phyloP scores from a whole-genome alignment of 345 rosid genomes.

The Lepidium sativum region DNA sequence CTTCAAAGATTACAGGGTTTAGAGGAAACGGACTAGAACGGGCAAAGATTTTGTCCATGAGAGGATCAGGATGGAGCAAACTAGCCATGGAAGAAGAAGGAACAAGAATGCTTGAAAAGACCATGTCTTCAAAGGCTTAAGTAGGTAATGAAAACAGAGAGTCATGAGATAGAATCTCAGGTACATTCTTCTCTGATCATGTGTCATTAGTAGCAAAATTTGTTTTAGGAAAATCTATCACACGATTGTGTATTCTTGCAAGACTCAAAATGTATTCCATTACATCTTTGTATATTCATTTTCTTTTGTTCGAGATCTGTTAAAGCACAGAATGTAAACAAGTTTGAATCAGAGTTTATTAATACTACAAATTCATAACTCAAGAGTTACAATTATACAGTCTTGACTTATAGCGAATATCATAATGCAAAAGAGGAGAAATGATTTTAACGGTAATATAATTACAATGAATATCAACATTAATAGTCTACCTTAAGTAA shows the following conservation, averaged over 20 bases:
- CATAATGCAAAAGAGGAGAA: background rate
- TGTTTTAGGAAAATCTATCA: slow-evolving; percentile 7
- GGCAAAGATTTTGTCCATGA: slow-evolving; percentile 51
- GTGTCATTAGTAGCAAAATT: slow-evolving; percentile 8
- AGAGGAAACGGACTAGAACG: slow-evolving; percentile 66
- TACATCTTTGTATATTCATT: slow-evolving; percentile 17
- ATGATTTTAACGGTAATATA: slow-evolving; percentile 3
- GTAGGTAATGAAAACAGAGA: slow-evolving; percentile 15
- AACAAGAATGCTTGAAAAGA: slow-evolving; percentile 28
- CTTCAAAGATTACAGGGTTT: slow-evolving; percentile 85
- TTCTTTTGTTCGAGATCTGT: background rate
- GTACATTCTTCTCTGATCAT: slow-evolving; percentile 18
- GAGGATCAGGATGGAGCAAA: slow-evolving; percentile 60
- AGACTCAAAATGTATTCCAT: slow-evolving; percentile 20
- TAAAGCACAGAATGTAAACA: slow-evolving; percentile 2
- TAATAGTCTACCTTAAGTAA: slow-evolving; percentile 10
- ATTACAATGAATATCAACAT: background rate
- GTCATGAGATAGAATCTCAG: slow-evolving; percentile 9
- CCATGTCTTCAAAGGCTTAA: slow-evolving; percentile 28
- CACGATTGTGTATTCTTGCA: slow-evolving; percentile 26
- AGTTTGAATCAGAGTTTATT: slow-evolving; percentile 4
- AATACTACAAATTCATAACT: slow-evolving; percentile 16
- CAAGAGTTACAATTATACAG: slow-evolving; percentile 8
- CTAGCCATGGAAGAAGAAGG: slow-evolving; percentile 31
- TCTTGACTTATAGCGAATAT: slow-evolving; percentile 1